Evolutionary conservation across 768 basidiomycete species (phyloP).

Genomic region (Cystofilobasidium bisporidii): DNA sequence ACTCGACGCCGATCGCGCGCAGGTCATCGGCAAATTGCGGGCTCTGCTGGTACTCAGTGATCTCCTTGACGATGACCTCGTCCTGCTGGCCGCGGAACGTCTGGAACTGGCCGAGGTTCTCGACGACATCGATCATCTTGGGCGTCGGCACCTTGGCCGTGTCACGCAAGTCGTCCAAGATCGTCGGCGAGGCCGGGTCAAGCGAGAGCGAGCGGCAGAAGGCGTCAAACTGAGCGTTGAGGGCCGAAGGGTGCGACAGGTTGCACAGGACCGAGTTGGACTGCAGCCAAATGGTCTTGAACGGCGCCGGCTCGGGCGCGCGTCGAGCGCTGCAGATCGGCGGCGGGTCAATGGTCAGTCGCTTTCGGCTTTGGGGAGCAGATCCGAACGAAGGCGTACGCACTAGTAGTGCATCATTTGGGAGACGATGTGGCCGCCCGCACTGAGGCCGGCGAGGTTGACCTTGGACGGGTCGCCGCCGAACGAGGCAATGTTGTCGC

Average conservation of each 20-base stretch:
- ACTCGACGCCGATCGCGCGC: constrained; percentile 12
- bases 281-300: constrained; percentile 57
- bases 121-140: constrained; percentile 52
- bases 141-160: constrained; percentile 46
- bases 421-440: constrained; percentile 63
- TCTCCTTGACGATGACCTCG: constrained; percentile 43
- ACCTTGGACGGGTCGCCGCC: constrained; percentile 57
- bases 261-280: constrained; percentile 63
- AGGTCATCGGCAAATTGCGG: constrained; percentile 9
- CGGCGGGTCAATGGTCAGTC: too few relatives aligned
- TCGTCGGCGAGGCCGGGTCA: constrained; percentile 48
- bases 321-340: background rate
- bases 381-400: constrained; percentile 36
- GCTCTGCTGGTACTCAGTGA: constrained; percentile 13
- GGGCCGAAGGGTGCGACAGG: constrained; percentile 41
- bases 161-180: constrained; percentile 50
- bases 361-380: too few relatives aligned
- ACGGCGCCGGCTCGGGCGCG: constrained; percentile 46
- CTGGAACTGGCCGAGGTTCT: constrained; percentile 48
- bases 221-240: constrained; percentile 49
- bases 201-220: constrained; percentile 52
- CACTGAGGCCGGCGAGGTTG: constrained; percentile 60
- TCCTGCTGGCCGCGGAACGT: constrained; percentile 63
- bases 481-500: constrained; percentile 56
- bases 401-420: constrained; percentile 60